Evolutionary conservation across 179 eudicot genomes (phyloP).

Genomic region (Monotropa hypopitys): DNA sequence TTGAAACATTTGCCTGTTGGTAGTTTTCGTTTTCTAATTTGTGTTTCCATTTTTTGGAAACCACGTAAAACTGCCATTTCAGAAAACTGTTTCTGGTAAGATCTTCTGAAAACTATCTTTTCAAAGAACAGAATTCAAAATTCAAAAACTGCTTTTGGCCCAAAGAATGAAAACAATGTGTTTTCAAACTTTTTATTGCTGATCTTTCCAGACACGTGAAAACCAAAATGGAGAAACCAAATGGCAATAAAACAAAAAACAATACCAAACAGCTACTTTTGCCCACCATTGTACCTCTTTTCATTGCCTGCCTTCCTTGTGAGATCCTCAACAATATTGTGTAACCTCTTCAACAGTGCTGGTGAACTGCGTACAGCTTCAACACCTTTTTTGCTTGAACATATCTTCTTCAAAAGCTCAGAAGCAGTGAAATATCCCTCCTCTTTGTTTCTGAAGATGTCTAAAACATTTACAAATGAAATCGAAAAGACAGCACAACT

Average conservation of each 20-base stretch:
- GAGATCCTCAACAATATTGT: slow-evolving; percentile 63
- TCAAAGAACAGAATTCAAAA: neutral
- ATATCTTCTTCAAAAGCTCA: slow-evolving; percentile 63
- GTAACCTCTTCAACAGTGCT: slow-evolving; percentile 53
- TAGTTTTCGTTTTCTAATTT: neutral
- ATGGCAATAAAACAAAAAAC: neutral
- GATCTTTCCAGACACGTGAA: neutral
- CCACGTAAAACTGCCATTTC: neutral
- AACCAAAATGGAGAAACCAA: neutral
- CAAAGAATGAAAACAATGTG: neutral
- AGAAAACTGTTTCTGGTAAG: neutral
- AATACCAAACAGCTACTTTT: neutral
- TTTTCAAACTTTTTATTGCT: neutral
- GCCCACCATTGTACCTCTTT: slow-evolving; percentile 40
- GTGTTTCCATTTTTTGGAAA: neutral
- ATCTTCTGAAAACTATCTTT: neutral
- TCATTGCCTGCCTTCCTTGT: slow-evolving; percentile 47
- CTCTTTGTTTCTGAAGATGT: slow-evolving; percentile 66
- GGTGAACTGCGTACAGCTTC: slow-evolving; percentile 33
- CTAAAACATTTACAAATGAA: neutral
- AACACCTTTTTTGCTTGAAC: slow-evolving; percentile 31
- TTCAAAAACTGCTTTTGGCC: neutral
- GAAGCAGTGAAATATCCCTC: slow-evolving; percentile 74
- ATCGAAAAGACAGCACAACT: neutral
- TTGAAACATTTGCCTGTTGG: neutral